Percentiles rank a stretch among this genome's conserved stretches.
Conservation (phyloP, 352 stramenopile species). For the Phytophthora uliginosa region DNA sequence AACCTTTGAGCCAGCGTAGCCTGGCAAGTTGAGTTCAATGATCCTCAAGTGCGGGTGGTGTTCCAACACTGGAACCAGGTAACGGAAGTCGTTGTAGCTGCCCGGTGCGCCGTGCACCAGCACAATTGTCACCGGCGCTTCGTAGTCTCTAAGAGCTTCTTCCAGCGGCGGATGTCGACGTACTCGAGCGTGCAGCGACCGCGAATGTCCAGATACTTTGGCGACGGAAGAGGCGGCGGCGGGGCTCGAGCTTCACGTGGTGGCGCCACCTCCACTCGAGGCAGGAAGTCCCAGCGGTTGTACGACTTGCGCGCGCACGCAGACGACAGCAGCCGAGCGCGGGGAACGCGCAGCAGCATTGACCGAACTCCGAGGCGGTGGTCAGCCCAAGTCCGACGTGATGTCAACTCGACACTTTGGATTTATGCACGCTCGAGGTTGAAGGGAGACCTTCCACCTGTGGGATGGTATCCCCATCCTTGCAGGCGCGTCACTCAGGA, state of each 20-base stretch:
- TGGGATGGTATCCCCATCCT: conserved; percentile 10
- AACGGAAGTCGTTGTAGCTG: conserved; percentile 61
- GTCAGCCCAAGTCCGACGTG: conserved; percentile 10
- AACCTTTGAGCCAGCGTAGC: conserved; percentile 49
- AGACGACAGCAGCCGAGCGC: conserved; percentile 17
- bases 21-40: conserved; percentile 66
- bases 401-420: conserved; percentile 33
- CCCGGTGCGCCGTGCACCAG: conserved; percentile 70
- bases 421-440: conserved; percentile 12
- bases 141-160: neutral
- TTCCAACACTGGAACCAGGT: conserved; percentile 55
- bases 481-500: conserved; percentile 17
- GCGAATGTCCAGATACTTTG: conserved; percentile 36
- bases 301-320: conserved; percentile 21
- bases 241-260: conserved; percentile 23
- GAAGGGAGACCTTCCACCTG: conserved; percentile 8
- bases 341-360: conserved; percentile 13
- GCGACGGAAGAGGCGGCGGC: conserved; percentile 39
- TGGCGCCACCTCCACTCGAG: conserved; percentile 15
- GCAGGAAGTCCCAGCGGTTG: conserved; percentile 25
- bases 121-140: conserved; percentile 46
- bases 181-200: conserved; percentile 50
- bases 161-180: conserved; percentile 32
- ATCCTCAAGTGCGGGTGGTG: conserved; percentile 45
- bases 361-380: neutral